These are phyloP conservation scores for Cymbomonas tetramitiformis DNA, from an alignment of 139 green algal genomes.

Conservation along the genomic window DNA sequence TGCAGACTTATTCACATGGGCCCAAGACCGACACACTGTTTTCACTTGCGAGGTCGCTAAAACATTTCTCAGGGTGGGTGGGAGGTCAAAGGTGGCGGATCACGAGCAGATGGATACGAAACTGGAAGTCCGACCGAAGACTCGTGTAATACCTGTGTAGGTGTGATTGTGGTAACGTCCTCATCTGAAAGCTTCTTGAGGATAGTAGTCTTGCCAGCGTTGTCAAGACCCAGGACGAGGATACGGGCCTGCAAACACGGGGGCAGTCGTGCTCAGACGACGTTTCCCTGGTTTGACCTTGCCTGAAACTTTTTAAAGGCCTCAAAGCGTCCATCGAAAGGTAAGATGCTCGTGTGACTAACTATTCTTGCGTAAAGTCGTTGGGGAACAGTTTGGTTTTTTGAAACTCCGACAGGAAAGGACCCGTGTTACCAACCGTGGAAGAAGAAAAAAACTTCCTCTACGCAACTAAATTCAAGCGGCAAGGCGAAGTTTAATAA, in stretches of 20 bases:
- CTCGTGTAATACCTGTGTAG: too few species aligned
- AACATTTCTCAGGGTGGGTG: too few species aligned
- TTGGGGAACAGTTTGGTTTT: background rate
- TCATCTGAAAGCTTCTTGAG: conserved; percentile 56
- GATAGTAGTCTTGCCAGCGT: conserved; percentile 71
- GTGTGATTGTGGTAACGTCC: conserved; percentile 62
- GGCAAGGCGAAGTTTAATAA: background rate
- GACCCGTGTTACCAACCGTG: background rate
- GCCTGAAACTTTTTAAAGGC: background rate
- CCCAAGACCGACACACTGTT: too few species aligned
- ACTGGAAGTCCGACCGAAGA: too few species aligned
- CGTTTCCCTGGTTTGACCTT: background rate
- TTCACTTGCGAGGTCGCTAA: too few species aligned
- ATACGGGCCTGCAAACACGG: conserved; percentile 63
- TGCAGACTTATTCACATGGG: too few species aligned
- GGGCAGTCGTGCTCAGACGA: background rate
- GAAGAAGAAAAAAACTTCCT: background rate
- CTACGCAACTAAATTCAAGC: background rate
- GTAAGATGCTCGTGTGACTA: background rate
- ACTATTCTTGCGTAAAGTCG: too few species aligned
- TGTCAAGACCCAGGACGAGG: conserved; percentile 62
- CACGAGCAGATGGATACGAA: too few species aligned
- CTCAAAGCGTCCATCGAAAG: background rate
- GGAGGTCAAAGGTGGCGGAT: too few species aligned
- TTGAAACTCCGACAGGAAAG: background rate